Evolutionary conservation across 164 flowering plant genomes (phyloP), one percentile per base, ranked within the genome.

Genomic region (Nymphaea thermarum): DNA sequence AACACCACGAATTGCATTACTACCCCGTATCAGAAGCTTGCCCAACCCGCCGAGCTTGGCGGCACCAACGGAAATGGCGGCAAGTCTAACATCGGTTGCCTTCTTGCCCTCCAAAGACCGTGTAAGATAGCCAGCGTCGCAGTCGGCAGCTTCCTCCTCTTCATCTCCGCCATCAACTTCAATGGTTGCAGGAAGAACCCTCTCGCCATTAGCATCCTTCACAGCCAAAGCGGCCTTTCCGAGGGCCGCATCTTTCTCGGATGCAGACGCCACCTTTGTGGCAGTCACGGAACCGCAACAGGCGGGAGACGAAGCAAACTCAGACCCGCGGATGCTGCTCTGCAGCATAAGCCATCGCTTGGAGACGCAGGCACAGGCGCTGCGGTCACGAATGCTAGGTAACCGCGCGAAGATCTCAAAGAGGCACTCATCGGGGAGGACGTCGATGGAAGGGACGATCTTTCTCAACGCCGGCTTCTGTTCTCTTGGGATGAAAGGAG

Each of bases 41-140:
- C 91, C 90, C 71, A 91, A 65, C 42, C 97, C 97, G 61, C 97
- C 97, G 44, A 82, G 89, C 44, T 71, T 68, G 64, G 77, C 76
- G 64, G 86, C 84, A 64, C 95, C 95, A 70, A 91, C 89, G 65
- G 97, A 80, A 66, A 87, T 84, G 53, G 97, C 85, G 63, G 92
- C 89, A 71, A 91, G 91, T 71, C 94, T 86, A 36, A 82, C 65
- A 78, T 91, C 95, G 3, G 97, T 88, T 6, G 94, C 93, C 71
- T 88, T 91, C 81, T 91, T 86, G 63, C 95, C 97, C 67, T 85
- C 88, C 78, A 91, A 80, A 70, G 80, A 73, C 74, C 97, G 80
- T 14, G 89, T 75, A 64, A 88, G 91, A 65, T 69, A 75, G 25
- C 91, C 95, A 61, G 5, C 53, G 0, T 45, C 53, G 5, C 53